These are phyloP conservation scores for Tulasnella calospora DNA, from an alignment of 768 basidiomycete species.

Conservation along the genomic window DNA sequence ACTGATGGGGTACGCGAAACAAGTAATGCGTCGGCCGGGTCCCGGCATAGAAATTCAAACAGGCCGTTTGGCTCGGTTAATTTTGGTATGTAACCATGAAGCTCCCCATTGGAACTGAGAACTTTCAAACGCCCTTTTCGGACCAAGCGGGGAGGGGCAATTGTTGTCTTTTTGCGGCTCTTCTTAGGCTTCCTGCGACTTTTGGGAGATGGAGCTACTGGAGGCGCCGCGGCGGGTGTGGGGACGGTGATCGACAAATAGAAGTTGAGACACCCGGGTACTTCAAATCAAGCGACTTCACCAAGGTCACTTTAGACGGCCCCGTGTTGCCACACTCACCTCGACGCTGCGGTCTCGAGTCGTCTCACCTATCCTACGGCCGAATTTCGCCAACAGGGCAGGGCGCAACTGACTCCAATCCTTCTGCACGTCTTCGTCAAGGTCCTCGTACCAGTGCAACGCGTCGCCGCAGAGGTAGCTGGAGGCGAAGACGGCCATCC, in stretches of 20 bases:
- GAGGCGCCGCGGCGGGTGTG: neutral
- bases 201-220: too few relatives aligned
- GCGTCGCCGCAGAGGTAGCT: neutral
- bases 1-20: too few relatives aligned
- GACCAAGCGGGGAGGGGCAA: too few relatives aligned
- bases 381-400: neutral
- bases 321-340: neutral
- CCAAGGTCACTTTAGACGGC: too few relatives aligned
- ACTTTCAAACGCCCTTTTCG: neutral
- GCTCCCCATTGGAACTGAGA: neutral
- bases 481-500: neutral
- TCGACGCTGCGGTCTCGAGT: neutral
- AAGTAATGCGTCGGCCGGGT: neutral
- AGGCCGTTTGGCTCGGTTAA: neutral
- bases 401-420: constrained; percentile 1
- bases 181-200: too few relatives aligned
- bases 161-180: too few relatives aligned
- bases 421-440: neutral
- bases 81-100: neutral
- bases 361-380: neutral
- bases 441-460: constrained; percentile 2
- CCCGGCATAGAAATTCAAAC: neutral
- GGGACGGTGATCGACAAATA: neutral
- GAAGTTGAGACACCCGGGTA: neutral
- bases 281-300: too few relatives aligned